Percentiles rank a stretch among this genome's conserved stretches.
phyloP scores from a whole-genome alignment of 495 filamentous ascomycete species.

The Podospora conica region DNA sequence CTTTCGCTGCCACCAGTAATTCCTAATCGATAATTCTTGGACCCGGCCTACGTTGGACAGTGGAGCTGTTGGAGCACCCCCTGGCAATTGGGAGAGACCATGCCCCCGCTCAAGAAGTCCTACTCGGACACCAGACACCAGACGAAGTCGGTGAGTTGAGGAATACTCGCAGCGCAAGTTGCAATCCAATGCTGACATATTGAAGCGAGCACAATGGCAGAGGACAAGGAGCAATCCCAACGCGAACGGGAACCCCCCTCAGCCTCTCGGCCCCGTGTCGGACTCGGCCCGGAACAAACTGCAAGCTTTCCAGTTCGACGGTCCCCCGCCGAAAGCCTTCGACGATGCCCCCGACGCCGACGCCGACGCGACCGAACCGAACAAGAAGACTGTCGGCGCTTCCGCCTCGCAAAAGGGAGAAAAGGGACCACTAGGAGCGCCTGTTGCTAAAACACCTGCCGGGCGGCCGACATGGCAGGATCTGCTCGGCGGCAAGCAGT shows the following conservation, averaged over 20 bases:
- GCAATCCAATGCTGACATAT: constrained; percentile 15
- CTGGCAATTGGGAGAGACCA: neutral
- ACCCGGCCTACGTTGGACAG: constrained; percentile 1
- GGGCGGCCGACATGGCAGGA: constrained; percentile 70
- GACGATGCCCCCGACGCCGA: constrained; percentile 1
- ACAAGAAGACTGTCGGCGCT: constrained; percentile 1
- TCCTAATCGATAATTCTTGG: neutral
- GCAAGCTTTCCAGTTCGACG: constrained; percentile 41
- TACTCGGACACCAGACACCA: constrained; percentile 39
- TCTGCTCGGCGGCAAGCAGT: constrained; percentile 66
- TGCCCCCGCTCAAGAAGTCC: constrained; percentile 44
- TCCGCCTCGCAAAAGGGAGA: constrained; percentile 25
- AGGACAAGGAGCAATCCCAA: constrained; percentile 43
- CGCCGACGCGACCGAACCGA: constrained; percentile 16
- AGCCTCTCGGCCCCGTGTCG: constrained; percentile 39
- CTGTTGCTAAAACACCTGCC: constrained; percentile 65
- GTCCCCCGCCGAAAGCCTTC: constrained; percentile 8
- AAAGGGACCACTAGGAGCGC: too few species aligned
- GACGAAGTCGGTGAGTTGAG: constrained; percentile 13
- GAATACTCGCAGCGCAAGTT: neutral
- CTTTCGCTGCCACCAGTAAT: neutral
- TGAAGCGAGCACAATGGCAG: constrained; percentile 41
- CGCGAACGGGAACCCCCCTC: constrained; percentile 19
- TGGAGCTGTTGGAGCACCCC: constrained; percentile 16
- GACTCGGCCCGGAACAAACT: constrained; percentile 46